These are phyloP conservation scores for Nemania serpens DNA, from an alignment of 2,329 filamentous ascomycete species.

Conservation along the genomic window DNA sequence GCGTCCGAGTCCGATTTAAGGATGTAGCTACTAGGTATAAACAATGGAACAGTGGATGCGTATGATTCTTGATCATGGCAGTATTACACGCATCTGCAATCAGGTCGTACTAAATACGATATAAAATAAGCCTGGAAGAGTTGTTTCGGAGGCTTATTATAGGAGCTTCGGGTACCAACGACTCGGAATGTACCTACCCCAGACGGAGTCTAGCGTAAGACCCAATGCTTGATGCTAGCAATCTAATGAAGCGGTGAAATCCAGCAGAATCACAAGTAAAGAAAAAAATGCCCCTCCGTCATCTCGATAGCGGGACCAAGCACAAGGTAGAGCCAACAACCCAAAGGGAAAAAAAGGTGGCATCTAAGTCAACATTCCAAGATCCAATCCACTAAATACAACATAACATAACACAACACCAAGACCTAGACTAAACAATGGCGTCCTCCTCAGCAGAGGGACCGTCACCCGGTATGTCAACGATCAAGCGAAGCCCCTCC, in stretches of 20 bases:
- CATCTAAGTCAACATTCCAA: neutral
- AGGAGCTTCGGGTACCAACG: neutral
- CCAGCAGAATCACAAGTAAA: slow-evolving; percentile 17
- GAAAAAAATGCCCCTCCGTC: slow-evolving; percentile 31
- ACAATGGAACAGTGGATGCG: neutral
- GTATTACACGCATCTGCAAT: neutral
- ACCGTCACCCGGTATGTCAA: slow-evolving; percentile 36
- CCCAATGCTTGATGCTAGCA: neutral
- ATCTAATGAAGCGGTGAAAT: slow-evolving; percentile 13
- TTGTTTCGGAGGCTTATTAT: too few species aligned
- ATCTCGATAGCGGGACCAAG: neutral
- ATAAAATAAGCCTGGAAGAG: too few species aligned
- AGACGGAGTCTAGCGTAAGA: neutral
- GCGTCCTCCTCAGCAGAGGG: slow-evolving; percentile 24
- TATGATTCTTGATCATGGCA: neutral
- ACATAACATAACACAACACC: neutral
- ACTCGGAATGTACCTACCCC: too few species aligned
- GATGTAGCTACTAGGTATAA: too few species aligned
- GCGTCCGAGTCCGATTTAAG: too few species aligned
- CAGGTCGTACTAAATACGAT: neutral
- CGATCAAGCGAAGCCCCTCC: neutral
- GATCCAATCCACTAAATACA: neutral
- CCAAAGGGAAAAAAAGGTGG: neutral
- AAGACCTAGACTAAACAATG: slow-evolving; percentile 3
- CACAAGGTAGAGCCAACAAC: neutral